Evolutionary conservation across 1,139 yeast genomes (phyloP), one percentile per base, ranked within the genome.

Genomic region (Yamadazyma aaseri): DNA sequence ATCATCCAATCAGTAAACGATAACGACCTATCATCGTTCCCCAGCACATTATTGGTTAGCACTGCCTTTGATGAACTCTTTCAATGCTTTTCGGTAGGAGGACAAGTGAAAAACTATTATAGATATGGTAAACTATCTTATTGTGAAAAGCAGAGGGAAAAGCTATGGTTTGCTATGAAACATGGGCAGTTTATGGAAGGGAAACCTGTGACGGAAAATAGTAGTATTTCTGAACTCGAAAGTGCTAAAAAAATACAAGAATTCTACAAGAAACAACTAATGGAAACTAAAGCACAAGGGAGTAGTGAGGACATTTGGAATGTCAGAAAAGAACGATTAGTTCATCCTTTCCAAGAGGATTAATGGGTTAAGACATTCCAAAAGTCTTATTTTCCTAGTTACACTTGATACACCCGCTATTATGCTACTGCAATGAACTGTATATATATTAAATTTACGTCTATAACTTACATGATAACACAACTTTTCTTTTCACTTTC

Each of bases 31-130:
- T 50, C 58, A 5, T 58, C 64, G 22, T 69, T 60, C 35, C 75
- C 75, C 2, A 51, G 58, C 9, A 58, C 60, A 22, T 47, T 70
- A 35, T 58, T 71, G 9, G 53, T 68, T 13, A 65, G 83, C 33
- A 86, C 90, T 26, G 95, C 95, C 0, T 81, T 90, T 57, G 96
- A 90, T 56, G 95, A 86, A 51, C 65, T 90, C 23, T 73, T 89
- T 32, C 81, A 78, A 32, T 90, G 97, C 56, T 87, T 86, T 63
- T 85, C 96, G 0, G 54, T 89, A 3, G 97, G 97, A 2, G 96
- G 96, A 1, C 96, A 89, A 55, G 63, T 85, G 20, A 75, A 92
- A 43, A 75, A 83, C 56, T 82, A 85, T 51, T 90, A 90, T 54
- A 63, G 97, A 34, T 83, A 80, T 51, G 97, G 97, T 3, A 76